These are phyloP conservation scores for Fusarium sp. DNA, from an alignment of 2,329 filamentous ascomycete genomes.

Conservation along the genomic window DNA sequence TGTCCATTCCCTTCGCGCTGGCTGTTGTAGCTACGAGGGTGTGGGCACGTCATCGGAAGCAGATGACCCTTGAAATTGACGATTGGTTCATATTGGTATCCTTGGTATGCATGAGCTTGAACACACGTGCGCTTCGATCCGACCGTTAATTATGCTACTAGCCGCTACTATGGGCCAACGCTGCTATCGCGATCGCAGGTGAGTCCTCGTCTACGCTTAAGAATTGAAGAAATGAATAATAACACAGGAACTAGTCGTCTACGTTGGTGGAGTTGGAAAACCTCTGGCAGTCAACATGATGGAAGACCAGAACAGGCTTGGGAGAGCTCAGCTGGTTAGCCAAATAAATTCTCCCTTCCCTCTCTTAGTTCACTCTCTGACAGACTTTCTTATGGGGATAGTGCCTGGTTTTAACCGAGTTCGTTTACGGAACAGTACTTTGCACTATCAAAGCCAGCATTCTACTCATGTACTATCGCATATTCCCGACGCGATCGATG, in stretches of 20 bases:
- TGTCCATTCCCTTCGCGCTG: neutral
- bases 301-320: neutral
- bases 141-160: neutral
- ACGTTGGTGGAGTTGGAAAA: neutral
- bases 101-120: neutral
- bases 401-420: neutral
- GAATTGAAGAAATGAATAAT: neutral
- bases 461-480: constrained; percentile 1
- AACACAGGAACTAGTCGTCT: neutral
- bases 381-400: neutral
- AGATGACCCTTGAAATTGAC: neutral
- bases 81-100: neutral
- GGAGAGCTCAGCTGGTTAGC: neutral
- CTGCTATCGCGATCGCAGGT: neutral
- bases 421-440: neutral
- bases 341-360: neutral
- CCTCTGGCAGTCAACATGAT: neutral
- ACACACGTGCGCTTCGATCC: neutral
- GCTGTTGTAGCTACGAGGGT: neutral
- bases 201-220: neutral
- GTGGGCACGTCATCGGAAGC: neutral
- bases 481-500: neutral
- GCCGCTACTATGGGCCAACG: neutral
- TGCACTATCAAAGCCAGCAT: neutral
- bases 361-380: neutral